phyloP scores from a whole-genome alignment of 805 yeast genomes.

The Candida methanosorbosa region DNA sequence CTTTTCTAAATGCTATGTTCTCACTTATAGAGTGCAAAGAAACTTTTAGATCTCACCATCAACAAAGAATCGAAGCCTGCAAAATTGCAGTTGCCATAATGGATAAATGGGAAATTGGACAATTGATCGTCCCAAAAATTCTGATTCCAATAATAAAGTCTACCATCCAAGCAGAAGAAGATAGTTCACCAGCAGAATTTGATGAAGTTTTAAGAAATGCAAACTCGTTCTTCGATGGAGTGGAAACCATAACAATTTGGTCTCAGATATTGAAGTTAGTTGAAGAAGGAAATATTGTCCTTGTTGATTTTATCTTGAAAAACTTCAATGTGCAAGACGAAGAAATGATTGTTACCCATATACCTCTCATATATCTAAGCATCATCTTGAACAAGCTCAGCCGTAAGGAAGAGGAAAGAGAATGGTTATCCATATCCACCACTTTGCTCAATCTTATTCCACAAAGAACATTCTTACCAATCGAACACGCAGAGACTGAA shows the following conservation, averaged over 20 bases:
- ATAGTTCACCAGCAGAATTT: conserved; percentile 17
- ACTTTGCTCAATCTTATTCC: conserved; percentile 49
- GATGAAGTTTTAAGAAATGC: conserved; percentile 50
- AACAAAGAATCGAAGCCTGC: conserved; percentile 41
- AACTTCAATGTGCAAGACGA: conserved; percentile 77
- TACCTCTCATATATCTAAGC: conserved; percentile 60
- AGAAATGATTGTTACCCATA: conserved; percentile 69
- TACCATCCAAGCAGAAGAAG: conserved; percentile 24
- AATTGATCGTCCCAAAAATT: conserved; percentile 57
- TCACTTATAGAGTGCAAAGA: conserved; percentile 30
- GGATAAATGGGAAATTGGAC: conserved; percentile 95
- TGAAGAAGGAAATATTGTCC: conserved; percentile 28
- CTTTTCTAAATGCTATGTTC: conserved; percentile 45
- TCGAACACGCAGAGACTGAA: conserved; percentile 30
- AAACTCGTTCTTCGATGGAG: conserved; percentile 70
- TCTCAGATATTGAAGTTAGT: conserved; percentile 43
- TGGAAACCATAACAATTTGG: conserved; percentile 80
- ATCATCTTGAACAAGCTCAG: conserved; percentile 23
- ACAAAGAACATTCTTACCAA: conserved; percentile 50
- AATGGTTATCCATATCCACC: conserved; percentile 34
- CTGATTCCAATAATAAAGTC: conserved; percentile 56
- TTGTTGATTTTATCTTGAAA: conserved; percentile 50
- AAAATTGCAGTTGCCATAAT: conserved; percentile 63
- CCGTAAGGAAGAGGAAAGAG: conserved; percentile 7
- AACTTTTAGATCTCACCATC: conserved; percentile 13